Evolutionary conservation across 305 asterid genomes (phyloP).

Genomic region (Fraxinus sp.): DNA sequence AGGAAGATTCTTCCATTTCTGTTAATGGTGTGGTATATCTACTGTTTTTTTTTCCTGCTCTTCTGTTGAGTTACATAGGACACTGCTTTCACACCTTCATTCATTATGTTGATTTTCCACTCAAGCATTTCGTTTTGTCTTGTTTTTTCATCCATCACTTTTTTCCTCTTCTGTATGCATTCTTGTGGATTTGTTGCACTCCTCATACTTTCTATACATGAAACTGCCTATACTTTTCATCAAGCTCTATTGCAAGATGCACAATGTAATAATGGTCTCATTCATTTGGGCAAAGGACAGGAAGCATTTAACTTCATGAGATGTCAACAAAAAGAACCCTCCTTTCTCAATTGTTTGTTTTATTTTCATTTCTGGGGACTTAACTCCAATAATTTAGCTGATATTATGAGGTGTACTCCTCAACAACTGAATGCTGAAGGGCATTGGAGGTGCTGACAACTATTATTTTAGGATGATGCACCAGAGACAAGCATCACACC

Average conservation of each 20-base stretch:
- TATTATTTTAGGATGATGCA: neutral
- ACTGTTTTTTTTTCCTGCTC: neutral
- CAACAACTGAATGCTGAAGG: neutral
- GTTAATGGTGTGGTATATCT: neutral
- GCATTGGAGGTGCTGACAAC: neutral
- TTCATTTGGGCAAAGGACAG: neutral
- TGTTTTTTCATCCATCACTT: neutral
- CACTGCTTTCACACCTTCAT: neutral
- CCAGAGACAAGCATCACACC: neutral
- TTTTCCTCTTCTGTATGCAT: neutral
- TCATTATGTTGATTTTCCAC: neutral
- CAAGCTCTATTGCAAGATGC: neutral
- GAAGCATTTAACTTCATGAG: neutral
- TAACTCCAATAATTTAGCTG: neutral
- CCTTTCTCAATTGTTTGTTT: neutral
- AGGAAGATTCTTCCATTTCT: neutral
- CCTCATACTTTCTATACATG: neutral
- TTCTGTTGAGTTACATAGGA: neutral
- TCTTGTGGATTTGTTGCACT: neutral
- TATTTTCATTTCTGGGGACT: neutral
- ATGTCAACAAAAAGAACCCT: neutral
- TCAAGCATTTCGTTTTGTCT: neutral
- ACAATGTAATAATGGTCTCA: neutral
- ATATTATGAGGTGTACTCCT: neutral
- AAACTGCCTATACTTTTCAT: neutral